Conservation (phyloP, 768 basidiomycete species). For the Galerina sulciceps region DNA sequence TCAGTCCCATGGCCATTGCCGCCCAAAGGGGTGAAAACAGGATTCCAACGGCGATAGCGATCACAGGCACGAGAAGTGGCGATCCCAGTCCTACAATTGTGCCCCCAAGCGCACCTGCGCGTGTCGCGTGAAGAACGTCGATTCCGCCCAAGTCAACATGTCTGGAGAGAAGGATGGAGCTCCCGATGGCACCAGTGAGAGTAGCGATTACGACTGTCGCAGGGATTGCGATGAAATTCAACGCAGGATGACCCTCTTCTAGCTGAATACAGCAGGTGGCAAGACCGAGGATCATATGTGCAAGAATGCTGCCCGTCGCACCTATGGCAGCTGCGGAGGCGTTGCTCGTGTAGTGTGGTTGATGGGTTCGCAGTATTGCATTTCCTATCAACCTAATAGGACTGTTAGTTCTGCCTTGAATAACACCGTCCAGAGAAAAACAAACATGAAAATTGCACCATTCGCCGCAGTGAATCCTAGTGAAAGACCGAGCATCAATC, state of each 20-base stretch:
- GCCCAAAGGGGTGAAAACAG: slow-evolving; percentile 23
- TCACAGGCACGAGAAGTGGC: slow-evolving; percentile 15
- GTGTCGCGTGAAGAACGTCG: slow-evolving; percentile 28
- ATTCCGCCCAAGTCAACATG: slow-evolving; percentile 23
- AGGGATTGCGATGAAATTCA: slow-evolving; percentile 14
- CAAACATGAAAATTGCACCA: neutral
- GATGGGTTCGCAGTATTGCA: slow-evolving; percentile 20
- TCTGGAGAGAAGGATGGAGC: slow-evolving; percentile 17
- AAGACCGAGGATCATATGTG: slow-evolving; percentile 7
- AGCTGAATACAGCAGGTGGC: slow-evolving; percentile 1
- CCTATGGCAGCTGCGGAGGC: slow-evolving; percentile 24
- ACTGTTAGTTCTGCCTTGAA: neutral
- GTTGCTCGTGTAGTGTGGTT: slow-evolving; percentile 20
- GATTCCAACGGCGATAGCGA: slow-evolving; percentile 13
- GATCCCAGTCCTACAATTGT: slow-evolving; percentile 19
- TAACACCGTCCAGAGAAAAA: neutral
- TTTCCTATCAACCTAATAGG: slow-evolving; percentile 24
- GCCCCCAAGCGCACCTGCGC: slow-evolving; percentile 29
- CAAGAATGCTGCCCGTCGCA: slow-evolving; percentile 20
- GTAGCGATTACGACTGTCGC: slow-evolving; percentile 11
- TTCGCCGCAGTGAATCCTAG: neutral
- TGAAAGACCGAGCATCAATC: neutral
- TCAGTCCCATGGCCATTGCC: slow-evolving; percentile 23
- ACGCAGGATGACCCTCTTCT: slow-evolving; percentile 7
- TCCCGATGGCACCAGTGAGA: slow-evolving; percentile 24